Evolutionary conservation across 257 asterid species (phyloP).

Genomic region (Solanum chmielewskii): DNA sequence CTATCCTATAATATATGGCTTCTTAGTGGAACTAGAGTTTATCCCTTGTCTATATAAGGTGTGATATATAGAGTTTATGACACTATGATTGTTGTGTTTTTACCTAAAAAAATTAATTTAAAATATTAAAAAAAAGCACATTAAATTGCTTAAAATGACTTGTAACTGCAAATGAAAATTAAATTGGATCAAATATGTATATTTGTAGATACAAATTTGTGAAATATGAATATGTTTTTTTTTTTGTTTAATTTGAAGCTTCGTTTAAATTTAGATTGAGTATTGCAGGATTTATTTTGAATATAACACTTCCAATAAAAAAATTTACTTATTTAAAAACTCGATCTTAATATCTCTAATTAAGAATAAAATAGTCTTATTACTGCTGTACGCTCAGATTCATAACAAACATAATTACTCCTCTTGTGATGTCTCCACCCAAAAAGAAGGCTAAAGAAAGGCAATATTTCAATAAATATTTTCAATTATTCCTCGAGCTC

Average conservation of each 20-base stretch:
- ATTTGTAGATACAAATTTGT: not conserved
- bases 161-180: no score
- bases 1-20: not conserved
- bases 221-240: not conserved
- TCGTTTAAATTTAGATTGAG: no score
- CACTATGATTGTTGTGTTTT: not conserved
- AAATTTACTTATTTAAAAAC: no score
- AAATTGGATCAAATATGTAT: not conserved
- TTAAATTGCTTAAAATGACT: not conserved
- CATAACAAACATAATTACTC: not conserved
- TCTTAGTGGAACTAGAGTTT: not conserved
- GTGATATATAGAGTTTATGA: not conserved
- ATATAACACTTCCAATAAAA: no score
- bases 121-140: not conserved
- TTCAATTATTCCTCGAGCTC: not conserved
- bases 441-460: not conserved
- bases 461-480: not conserved
- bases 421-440: not conserved
- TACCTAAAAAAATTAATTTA: not conserved
- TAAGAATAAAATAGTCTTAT: fast-evolving
- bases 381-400: not conserved
- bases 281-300: fast-evolving
- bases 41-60: not conserved
- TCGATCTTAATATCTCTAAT: not conserved
- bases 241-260: no score